Evolutionary conservation across 495 filamentous ascomycete genomes (phyloP).

Genomic region (Niebla homalea): DNA sequence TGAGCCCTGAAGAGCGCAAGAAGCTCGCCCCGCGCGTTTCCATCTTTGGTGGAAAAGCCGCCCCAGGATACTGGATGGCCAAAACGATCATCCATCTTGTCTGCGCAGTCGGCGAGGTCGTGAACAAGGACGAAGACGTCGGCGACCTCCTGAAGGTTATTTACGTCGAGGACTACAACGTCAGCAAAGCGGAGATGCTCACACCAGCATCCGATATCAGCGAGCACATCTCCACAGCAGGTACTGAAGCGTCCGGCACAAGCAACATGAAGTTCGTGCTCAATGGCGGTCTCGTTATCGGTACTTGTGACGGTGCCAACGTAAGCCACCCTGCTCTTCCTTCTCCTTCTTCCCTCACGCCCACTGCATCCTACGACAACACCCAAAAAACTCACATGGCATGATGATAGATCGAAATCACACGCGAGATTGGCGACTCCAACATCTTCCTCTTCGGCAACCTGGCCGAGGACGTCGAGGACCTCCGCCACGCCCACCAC

Average conservation of each 20-base stretch:
- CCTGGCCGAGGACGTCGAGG: constrained; percentile 91
- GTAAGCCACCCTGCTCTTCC: constrained; percentile 38
- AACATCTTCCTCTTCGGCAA: constrained; percentile 99
- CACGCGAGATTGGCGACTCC: constrained; percentile 84
- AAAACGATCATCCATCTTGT: constrained; percentile 97
- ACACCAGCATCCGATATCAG: constrained; percentile 88
- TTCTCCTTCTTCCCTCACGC: not conserved
- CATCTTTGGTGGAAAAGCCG: constrained; percentile 96
- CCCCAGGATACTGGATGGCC: constrained; percentile 99
- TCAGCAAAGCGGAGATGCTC: constrained; percentile 97
- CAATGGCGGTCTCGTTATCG: constrained; percentile 93
- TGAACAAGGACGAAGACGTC: constrained; percentile 84
- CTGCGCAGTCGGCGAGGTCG: constrained; percentile 79
- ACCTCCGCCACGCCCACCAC: constrained; percentile 80
- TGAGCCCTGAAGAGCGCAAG: constrained; percentile 74
- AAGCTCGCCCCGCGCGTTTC: constrained; percentile 85
- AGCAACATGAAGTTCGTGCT: constrained; percentile 98
- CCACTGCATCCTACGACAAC: not conserved
- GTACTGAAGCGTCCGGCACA: constrained; percentile 62
- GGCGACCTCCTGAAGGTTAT: constrained; percentile 93
- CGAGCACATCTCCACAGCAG: constrained; percentile 97
- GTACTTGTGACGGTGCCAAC: constrained; percentile 95
- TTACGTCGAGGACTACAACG: constrained; percentile 97
- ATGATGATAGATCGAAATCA: constrained; percentile 73
- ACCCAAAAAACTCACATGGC: not conserved